These are phyloP conservation scores for Blastomyces silverae DNA, from an alignment of 2,329 filamentous ascomycete genomes.

Conservation along the genomic window DNA sequence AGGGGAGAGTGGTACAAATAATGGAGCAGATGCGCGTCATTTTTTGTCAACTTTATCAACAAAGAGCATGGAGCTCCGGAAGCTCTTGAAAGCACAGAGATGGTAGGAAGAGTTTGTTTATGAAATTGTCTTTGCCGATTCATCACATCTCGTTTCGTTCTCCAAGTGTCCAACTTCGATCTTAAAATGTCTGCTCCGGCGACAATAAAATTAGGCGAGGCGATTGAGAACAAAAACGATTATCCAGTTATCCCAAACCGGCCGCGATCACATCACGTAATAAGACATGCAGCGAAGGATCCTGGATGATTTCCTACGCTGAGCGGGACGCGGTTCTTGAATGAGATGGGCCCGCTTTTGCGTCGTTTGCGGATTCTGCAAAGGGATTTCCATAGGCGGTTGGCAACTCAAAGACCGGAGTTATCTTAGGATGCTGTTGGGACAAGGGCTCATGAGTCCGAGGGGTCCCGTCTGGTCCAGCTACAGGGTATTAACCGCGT, in stretches of 20 bases:
- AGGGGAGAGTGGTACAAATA: conserved; percentile 2
- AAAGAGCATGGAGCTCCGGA: conserved; percentile 1
- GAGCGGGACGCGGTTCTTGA: conserved; percentile 2
- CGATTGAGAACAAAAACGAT: not conserved
- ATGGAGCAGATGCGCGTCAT: conserved; percentile 6
- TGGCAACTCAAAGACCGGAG: not conserved
- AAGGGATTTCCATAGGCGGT: not conserved
- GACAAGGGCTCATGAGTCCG: not conserved
- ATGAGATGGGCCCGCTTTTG: conserved; percentile 3
- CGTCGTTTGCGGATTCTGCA: conserved; percentile 14
- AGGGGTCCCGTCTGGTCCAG: conserved; percentile 22
- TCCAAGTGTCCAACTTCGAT: not conserved
- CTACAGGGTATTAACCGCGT: conserved; percentile 33
- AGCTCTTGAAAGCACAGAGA: conserved; percentile 5
- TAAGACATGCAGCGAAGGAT: conserved; percentile 7
- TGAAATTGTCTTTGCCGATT: conserved; percentile 6
- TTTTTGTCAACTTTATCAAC: conserved; percentile 1
- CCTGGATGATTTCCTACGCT: not conserved
- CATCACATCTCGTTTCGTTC: not conserved
- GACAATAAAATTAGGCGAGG: not conserved
- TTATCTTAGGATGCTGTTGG: not conserved
- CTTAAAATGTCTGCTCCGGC: not conserved
- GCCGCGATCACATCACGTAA: not conserved
- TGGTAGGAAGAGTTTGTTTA: not conserved
- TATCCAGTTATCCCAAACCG: not conserved